phyloP scores from a whole-genome alignment of 1,139 yeast species.

The Pneumocystis wakefieldiae region DNA sequence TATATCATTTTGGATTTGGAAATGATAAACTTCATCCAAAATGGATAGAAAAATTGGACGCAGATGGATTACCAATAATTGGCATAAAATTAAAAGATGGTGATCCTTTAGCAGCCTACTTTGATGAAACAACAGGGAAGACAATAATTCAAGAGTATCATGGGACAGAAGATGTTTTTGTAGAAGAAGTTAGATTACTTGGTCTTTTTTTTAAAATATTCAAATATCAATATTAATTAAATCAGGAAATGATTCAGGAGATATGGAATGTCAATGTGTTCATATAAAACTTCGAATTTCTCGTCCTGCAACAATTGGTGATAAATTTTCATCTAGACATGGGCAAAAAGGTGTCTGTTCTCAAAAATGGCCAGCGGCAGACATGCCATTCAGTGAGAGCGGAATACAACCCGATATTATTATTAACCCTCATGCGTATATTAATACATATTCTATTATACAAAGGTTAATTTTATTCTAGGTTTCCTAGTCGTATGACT shows the following conservation, averaged over 20 bases:
- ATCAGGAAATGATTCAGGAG: constrained; percentile 53
- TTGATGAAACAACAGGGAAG: constrained; percentile 78
- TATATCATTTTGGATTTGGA: constrained; percentile 92
- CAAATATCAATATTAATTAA: background rate
- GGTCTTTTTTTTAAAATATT: background rate
- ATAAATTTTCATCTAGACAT: constrained; percentile 93
- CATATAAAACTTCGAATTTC: constrained; percentile 84
- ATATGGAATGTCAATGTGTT: constrained; percentile 65
- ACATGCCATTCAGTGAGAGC: constrained; percentile 90
- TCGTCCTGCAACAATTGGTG: constrained; percentile 91
- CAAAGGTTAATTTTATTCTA: background rate
- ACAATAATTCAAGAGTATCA: constrained; percentile 89
- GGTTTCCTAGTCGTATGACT: constrained; percentile 98
- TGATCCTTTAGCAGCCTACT: constrained; percentile 87
- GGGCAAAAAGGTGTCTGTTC: constrained; percentile 99
- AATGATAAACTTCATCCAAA: constrained; percentile 74
- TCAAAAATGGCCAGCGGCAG: constrained; percentile 92
- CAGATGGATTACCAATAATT: constrained; percentile 82
- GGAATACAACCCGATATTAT: constrained; percentile 97
- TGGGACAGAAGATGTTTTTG: constrained; percentile 85
- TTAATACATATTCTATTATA: background rate
- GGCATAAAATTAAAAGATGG: constrained; percentile 87
- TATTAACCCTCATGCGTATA: constrained; percentile 80
- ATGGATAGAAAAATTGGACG: constrained; percentile 78
- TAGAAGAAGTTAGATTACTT: constrained; percentile 83